Evolutionary conservation across 129 eudicot species (phyloP), one percentile per base, ranked within the genome.

Genomic region (Smallanthus sonchifolius): DNA sequence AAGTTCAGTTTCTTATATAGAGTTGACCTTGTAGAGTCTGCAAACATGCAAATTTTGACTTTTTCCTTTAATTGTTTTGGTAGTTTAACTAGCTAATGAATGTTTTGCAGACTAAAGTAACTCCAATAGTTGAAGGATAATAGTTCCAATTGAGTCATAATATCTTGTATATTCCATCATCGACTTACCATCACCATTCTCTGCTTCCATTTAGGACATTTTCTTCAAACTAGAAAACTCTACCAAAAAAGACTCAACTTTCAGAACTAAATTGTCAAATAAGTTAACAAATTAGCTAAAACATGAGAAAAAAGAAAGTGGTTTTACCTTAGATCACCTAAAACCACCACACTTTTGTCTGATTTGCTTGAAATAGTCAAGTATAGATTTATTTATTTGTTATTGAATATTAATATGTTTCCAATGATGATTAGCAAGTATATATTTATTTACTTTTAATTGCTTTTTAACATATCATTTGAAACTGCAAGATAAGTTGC

Each of bases 61-160:
- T 56, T 19, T 51, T 34, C 36, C 37, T 40, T 57, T 55, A 4
- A 56, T 36, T 35, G 14, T 17, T 11, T 28, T 61, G 43, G 24
- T 48, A 62, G 24, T 67, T 55, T 65, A 17, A 66, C 69, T 47
- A 73, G 10, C 39, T 42, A 59, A 70, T 56, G 34, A 56, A 67
- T 55, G 36, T 74, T 63, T 80, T 66, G 66, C 85, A 95, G 99
- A 95, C 99, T 57, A 95, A 95, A 89, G 96, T 95, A 77, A 95
- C 99, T 49, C 99, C 99, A 45, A 83, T 95, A 32, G 99, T 95
- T 68, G 99, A 95, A 86, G 99, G 97, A 39, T 95, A 91, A 91
- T 95, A 36, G 99, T 95, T 69, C 94, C 99, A 19, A 82, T 91
- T 67, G 99, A 91, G 83, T 95, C 99, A 49, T 96, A 96, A 43